phyloP scores from a whole-genome alignment of 192 early-diverging fungal species.

The Dispira parvispora region DNA sequence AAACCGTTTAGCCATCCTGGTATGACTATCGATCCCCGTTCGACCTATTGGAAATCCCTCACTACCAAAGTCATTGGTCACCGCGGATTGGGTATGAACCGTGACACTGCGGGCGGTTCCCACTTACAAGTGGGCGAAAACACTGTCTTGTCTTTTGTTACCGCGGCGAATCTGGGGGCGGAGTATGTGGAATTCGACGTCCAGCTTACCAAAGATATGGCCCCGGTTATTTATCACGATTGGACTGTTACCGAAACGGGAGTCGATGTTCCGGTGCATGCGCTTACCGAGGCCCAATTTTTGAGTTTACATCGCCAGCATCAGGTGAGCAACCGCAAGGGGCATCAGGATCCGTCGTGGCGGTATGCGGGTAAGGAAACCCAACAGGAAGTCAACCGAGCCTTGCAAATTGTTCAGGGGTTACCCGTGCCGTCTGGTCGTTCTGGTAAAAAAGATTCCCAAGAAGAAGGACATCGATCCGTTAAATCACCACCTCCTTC shows the following conservation, averaged over 20 bases:
- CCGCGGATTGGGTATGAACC: constrained; percentile 77
- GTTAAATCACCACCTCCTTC: too few relatives aligned
- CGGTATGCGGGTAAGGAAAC: constrained; percentile 11
- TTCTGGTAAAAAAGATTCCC: too few relatives aligned
- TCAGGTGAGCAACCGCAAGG: constrained; percentile 23
- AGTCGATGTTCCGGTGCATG: constrained; percentile 44
- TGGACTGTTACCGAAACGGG: constrained; percentile 66
- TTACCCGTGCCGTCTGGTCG: too few relatives aligned
- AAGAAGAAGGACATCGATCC: too few relatives aligned
- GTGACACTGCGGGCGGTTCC: constrained; percentile 22
- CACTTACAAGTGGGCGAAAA: constrained; percentile 80
- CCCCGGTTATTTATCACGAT: constrained; percentile 85
- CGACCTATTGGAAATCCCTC: constrained; percentile 40
- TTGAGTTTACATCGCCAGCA: constrained; percentile 31
- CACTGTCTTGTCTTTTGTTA: constrained; percentile 69
- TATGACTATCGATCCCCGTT: constrained; percentile 32
- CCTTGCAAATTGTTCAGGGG: too few relatives aligned
- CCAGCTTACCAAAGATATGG: constrained; percentile 77
- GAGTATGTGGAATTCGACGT: constrained; percentile 90
- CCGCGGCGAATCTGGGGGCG: constrained; percentile 67
- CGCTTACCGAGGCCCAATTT: constrained; percentile 55
- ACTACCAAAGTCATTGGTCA: constrained; percentile 69
- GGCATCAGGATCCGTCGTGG: constrained; percentile 5
- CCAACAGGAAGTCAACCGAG: constrained; percentile 10
- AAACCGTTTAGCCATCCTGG: constrained; percentile 41